These are phyloP conservation scores for Trichoderma koningii DNA, from an alignment of 2,329 filamentous ascomycete genomes.

Conservation along the genomic window DNA sequence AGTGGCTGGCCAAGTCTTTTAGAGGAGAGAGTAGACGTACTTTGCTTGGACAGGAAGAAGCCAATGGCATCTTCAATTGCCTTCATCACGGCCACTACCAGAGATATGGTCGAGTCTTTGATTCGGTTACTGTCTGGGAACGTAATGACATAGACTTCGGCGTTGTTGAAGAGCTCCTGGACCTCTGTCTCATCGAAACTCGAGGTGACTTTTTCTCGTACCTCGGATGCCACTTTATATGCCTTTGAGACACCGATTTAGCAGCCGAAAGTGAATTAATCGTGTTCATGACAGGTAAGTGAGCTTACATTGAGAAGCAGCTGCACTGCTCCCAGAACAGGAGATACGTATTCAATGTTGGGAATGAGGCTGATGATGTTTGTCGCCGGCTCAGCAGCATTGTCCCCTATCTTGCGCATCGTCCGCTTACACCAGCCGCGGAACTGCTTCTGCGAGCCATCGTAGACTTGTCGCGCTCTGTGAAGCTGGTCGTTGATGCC, in stretches of 20 bases:
- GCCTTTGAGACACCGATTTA: neutral
- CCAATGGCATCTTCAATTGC: constrained; percentile 19
- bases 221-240: constrained; percentile 2
- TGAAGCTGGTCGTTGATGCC: constrained; percentile 18
- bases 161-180: constrained; percentile 9
- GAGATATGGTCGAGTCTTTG: neutral
- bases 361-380: constrained; percentile 9
- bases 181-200: neutral
- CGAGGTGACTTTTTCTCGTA: constrained; percentile 6
- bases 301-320: constrained; percentile 12
- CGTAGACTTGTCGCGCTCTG: constrained; percentile 13
- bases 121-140: constrained; percentile 11
- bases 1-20: no score
- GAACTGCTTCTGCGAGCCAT: constrained; percentile 12
- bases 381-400: constrained; percentile 3
- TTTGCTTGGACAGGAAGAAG: constrained; percentile 15
- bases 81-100: constrained; percentile 7
- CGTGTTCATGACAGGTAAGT: neutral
- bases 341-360: constrained; percentile 16
- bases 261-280: neutral
- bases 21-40: neutral
- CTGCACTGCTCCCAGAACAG: constrained; percentile 9
- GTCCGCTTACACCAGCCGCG: constrained; percentile 12
- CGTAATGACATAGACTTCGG: constrained; percentile 15
- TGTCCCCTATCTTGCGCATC: constrained; percentile 2